A percentile compares a stretch with the other conserved stretches of the same genome.
These are phyloP conservation scores for Apiospora arundinis DNA, from an alignment of 2,329 filamentous ascomycete species.

Conservation along the genomic window DNA sequence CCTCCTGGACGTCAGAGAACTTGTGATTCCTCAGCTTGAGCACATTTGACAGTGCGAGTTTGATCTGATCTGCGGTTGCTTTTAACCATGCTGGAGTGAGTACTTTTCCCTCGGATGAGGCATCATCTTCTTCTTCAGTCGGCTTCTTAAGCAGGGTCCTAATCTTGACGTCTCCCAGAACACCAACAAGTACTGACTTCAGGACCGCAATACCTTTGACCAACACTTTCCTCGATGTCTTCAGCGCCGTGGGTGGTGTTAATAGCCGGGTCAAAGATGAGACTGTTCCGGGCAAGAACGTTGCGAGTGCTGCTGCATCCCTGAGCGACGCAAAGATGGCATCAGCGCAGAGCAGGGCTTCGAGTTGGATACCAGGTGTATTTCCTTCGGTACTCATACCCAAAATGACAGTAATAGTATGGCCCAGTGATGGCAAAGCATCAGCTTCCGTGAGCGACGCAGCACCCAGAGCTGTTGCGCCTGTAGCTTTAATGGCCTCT, in stretches of 20 bases:
- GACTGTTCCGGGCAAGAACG: conserved; percentile 85
- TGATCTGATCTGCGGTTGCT: conserved; percentile 81
- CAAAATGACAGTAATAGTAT: conserved; percentile 80
- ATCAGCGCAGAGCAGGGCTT: conserved; percentile 70
- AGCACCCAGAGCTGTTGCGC: conserved; percentile 55
- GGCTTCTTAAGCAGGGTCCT: conserved; percentile 50
- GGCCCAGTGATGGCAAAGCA: conserved; percentile 79
- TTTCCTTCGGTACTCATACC: conserved; percentile 71
- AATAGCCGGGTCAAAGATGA: conserved; percentile 81
- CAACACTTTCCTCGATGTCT: conserved; percentile 65
- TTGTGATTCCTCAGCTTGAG: conserved; percentile 77
- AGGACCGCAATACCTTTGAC: conserved; percentile 66
- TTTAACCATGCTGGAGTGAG: conserved; percentile 72
- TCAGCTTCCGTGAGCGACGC: conserved; percentile 60
- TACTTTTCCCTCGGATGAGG: conserved; percentile 39
- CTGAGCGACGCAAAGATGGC: conserved; percentile 68
- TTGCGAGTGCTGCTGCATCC: conserved; percentile 78
- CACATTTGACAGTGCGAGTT: conserved; percentile 79
- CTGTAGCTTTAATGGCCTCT: conserved; percentile 67
- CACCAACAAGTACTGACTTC: conserved; percentile 57
- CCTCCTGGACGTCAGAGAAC: conserved; percentile 69
- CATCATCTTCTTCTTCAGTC: conserved; percentile 38
- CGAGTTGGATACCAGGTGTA: conserved; percentile 72
- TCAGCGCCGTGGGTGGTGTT: conserved; percentile 67
- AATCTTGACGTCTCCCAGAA: conserved; percentile 64